Base-by-base conservation (phyloP, 805 yeast species). In the Priceomyces castillae region DNA sequence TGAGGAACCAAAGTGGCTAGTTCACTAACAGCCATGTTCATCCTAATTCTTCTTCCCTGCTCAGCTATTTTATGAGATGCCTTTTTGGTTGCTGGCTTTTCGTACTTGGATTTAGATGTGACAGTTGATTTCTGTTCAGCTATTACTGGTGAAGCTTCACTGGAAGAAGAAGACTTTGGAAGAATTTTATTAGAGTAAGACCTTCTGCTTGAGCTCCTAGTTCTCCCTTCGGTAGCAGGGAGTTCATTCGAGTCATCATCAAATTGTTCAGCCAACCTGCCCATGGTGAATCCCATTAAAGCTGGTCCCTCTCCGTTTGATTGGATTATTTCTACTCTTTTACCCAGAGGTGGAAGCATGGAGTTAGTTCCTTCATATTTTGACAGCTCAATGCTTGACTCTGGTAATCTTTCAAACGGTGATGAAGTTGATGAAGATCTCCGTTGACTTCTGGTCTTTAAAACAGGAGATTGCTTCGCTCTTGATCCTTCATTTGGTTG, bases 1-100 rank as follows among this genome's bases (percentile, higher is more conserved):
- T 81, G 78, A 0, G 96, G 95, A 17, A 92, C 74, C 48, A 89
- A 64, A 7, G 70, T 54, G 7, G 84, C 82, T 46, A 92, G 69
- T 34, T 87, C 96, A 35, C 80, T 80, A 23, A 92, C 81, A 0
- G 97, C 98, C 43, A 73, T 67, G 61, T 94, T 94, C 83, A 92
- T 85, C 49, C 99, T 74, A 61, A 92, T 90, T 53, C 99, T 77
- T 41, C 99, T 76, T 12, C 96, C 98, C 64, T 94, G 97, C 65
- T 92, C 99, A 0, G 99, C 98, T 12, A 88, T 75, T 60, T 92
- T 90, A 64, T 92, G 99, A 34, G 80, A 78, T 2, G 84, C 78
- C 54, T 84, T 82, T 59, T 85, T 84, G 22, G 77, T 72, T 7
- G 65, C 42, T 22, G 61, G 59, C 41, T 59, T 57, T 41, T 59